Conservation (phyloP, 768 basidiomycete genomes). For the Russula sp. region DNA sequence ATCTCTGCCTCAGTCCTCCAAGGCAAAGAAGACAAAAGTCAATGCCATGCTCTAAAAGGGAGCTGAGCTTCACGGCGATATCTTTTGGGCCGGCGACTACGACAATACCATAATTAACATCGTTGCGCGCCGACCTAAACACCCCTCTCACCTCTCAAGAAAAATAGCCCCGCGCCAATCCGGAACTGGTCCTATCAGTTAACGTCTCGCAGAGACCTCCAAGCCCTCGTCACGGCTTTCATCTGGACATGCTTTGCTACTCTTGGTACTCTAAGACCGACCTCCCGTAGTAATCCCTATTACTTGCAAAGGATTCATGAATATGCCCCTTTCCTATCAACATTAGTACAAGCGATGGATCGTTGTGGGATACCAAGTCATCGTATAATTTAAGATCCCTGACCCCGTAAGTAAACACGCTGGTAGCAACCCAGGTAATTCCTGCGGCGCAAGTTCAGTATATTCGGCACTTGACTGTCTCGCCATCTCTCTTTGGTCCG, state of each 20-base stretch:
- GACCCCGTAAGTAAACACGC: background rate
- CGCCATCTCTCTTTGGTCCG: background rate
- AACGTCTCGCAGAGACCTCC: background rate
- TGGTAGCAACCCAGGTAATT: background rate
- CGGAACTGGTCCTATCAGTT: background rate
- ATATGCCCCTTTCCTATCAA: background rate
- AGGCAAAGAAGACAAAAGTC: conserved; percentile 5
- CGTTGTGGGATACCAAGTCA: background rate
- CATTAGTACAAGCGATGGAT: background rate
- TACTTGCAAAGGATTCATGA: background rate
- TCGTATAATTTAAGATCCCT: background rate
- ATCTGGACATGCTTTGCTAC: background rate
- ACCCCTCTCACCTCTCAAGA: background rate
- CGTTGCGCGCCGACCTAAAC: background rate
- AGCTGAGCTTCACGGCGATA: background rate
- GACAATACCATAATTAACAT: background rate
- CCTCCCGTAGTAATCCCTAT: background rate
- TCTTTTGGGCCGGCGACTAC: background rate
- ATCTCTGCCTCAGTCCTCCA: background rate
- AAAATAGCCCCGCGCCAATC: no score
- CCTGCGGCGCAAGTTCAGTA: background rate
- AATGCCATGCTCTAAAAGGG: background rate
- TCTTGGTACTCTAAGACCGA: background rate
- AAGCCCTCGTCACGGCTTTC: background rate
- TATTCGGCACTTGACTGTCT: background rate